Conservation (phyloP, 129 eudicot species). For the Saposhnikovia divaricata region DNA sequence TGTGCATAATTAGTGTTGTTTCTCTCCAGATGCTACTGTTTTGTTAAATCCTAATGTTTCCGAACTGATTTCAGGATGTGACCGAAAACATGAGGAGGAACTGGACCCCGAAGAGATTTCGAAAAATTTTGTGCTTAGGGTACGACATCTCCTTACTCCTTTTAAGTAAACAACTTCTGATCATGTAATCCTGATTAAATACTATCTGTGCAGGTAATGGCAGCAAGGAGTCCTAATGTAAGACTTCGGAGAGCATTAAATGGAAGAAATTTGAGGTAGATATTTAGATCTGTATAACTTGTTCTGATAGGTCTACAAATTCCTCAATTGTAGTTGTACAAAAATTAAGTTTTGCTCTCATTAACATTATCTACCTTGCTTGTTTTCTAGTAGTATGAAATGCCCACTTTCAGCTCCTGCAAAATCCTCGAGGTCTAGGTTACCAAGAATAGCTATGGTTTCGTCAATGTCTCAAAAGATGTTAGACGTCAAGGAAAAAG, state of each 20-base stretch:
- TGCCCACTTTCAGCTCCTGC: constrained; percentile 96
- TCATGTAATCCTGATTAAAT: neutral
- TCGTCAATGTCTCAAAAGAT: constrained; percentile 50
- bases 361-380: neutral
- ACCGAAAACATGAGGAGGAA: constrained; percentile 89
- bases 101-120: constrained; percentile 73
- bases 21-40: too few relatives aligned
- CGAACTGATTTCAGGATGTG: constrained; percentile 59
- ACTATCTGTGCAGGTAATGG: constrained; percentile 54
- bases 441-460: constrained; percentile 46
- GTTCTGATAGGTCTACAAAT: neutral
- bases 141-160: constrained; percentile 22
- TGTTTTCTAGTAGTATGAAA: constrained; percentile 37
- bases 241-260: constrained; percentile 52
- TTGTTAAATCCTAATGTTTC: neutral
- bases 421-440: constrained; percentile 64
- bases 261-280: constrained; percentile 48
- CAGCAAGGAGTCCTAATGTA: constrained; percentile 95
- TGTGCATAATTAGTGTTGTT: neutral
- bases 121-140: constrained; percentile 85
- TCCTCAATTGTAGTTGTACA: neutral
- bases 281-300: neutral
- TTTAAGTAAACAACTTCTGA: neutral
- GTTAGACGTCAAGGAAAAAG: constrained; percentile 32
- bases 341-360: neutral